These are phyloP conservation scores for Ustilaginoidea virens DNA, from an alignment of 2,329 filamentous ascomycete genomes.

Conservation along the genomic window DNA sequence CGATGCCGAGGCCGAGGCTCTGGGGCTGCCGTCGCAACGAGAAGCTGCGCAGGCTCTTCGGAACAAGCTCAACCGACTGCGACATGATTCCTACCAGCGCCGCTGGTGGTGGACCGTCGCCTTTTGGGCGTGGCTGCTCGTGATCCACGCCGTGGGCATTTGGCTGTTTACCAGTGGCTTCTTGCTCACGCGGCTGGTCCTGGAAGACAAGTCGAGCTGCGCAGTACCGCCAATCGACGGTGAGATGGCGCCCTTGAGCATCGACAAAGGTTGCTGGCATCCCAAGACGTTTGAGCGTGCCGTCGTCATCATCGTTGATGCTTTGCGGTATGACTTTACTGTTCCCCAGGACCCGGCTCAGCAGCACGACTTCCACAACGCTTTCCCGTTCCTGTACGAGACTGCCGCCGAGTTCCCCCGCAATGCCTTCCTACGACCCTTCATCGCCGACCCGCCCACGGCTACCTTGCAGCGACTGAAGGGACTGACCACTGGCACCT, in stretches of 20 bases:
- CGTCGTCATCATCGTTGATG: conserved; percentile 81
- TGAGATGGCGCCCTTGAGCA: conserved; percentile 21
- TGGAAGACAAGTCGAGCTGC: conserved; percentile 63
- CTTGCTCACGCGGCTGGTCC: conserved; percentile 69
- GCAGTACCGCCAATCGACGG: conserved; percentile 48
- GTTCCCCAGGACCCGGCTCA: conserved; percentile 44
- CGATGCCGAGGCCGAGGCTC: conserved; percentile 17
- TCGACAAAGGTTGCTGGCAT: conserved; percentile 77
- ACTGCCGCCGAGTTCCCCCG: conserved; percentile 57
- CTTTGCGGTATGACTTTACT: conserved; percentile 91
- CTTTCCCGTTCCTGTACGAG: conserved; percentile 75
- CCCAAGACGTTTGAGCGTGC: conserved; percentile 87
- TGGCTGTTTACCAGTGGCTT: conserved; percentile 93
- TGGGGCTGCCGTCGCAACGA: conserved; percentile 16
- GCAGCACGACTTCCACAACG: conserved; percentile 57
- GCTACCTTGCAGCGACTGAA: conserved; percentile 86
- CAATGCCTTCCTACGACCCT: conserved; percentile 81
- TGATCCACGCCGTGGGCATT: conserved; percentile 65
- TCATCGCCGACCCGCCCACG: conserved; percentile 93
- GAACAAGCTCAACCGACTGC: conserved; percentile 29
- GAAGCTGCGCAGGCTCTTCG: conserved; percentile 23
- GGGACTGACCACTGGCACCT: conserved; percentile 83
- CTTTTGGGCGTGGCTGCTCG: conserved; percentile 57
- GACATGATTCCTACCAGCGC: conserved; percentile 33
- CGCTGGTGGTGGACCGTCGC: conserved; percentile 43